Conservation (phyloP, 2,329 filamentous ascomycete species). For the Harringtonia aguacate region DNA sequence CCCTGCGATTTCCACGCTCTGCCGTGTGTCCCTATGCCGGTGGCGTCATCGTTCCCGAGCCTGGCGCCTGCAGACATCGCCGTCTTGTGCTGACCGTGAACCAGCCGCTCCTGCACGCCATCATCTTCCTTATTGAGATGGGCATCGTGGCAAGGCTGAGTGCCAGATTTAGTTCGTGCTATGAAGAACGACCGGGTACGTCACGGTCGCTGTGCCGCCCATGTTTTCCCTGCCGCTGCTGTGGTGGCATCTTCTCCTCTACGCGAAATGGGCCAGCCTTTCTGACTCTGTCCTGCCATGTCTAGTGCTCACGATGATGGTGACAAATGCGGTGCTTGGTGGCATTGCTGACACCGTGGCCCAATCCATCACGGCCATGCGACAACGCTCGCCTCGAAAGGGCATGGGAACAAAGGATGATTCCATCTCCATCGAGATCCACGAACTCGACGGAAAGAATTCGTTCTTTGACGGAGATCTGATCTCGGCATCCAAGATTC, state of each 20-base stretch:
- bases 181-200: conserved; percentile 76
- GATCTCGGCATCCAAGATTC: conserved; percentile 49
- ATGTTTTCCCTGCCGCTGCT: too few species aligned
- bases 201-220: too few species aligned
- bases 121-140: conserved; percentile 84
- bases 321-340: conserved; percentile 91
- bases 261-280: neutral
- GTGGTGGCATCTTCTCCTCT: neutral
- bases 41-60: too few species aligned
- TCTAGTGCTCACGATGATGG: conserved; percentile 97
- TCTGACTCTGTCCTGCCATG: too few species aligned
- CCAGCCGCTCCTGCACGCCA: conserved; percentile 76
- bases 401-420: conserved; percentile 50
- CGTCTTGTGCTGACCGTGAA: neutral
- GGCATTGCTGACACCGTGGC: conserved; percentile 95
- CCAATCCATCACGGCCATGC: conserved; percentile 80
- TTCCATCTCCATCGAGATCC: conserved; percentile 73
- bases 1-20: neutral
- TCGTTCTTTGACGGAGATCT: conserved; percentile 54
- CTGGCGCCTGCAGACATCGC: too few species aligned
- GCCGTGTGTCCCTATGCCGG: too few species aligned
- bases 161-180: conserved; percentile 87
- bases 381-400: conserved; percentile 55
- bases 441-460: conserved; percentile 75
- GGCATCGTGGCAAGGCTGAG: conserved; percentile 71